phyloP scores from a whole-genome alignment of 2,329 filamentous ascomycete species.

The Neofusicoccum ribis region DNA sequence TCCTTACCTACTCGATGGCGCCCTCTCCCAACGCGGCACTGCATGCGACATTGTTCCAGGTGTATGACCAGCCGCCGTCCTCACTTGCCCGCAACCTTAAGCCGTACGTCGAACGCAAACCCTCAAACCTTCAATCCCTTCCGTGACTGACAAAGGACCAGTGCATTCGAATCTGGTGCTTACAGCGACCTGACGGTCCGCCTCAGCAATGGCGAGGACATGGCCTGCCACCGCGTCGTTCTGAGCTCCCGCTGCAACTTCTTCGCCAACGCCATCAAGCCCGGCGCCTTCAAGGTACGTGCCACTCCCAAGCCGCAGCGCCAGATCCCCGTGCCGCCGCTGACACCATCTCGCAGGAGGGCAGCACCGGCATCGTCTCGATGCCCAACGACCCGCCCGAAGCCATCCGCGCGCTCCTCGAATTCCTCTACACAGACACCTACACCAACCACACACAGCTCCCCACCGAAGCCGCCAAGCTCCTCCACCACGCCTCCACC shows the following conservation, averaged over 20 bases:
- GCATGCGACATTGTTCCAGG: no score
- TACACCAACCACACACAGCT: not conserved
- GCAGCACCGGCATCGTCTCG: not conserved
- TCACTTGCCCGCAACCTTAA: no score
- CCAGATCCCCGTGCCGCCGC: no score
- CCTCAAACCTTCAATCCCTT: no score
- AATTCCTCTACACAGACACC: not conserved
- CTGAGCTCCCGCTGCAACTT: not conserved
- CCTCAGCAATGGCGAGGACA: not conserved
- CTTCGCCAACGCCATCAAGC: constrained; percentile 7
- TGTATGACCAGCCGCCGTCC: no score
- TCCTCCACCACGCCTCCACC: not conserved
- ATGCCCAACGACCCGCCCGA: not conserved
- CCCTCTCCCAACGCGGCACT: no score
- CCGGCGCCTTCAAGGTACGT: not conserved
- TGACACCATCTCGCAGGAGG: not conserved
- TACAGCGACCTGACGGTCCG: not conserved
- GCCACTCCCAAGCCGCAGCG: no score
- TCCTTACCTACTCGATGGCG: no score
- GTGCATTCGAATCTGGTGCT: not conserved
- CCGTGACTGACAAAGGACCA: not conserved
- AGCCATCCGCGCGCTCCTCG: not conserved
- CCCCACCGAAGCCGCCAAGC: not conserved
- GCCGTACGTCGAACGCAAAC: no score
- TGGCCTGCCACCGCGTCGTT: not conserved